A percentile compares a stretch with the other conserved stretches of the same genome.
Evolutionary conservation across 2,329 filamentous ascomycete genomes (phyloP).

Genomic region (Botrytis sinoallii): DNA sequence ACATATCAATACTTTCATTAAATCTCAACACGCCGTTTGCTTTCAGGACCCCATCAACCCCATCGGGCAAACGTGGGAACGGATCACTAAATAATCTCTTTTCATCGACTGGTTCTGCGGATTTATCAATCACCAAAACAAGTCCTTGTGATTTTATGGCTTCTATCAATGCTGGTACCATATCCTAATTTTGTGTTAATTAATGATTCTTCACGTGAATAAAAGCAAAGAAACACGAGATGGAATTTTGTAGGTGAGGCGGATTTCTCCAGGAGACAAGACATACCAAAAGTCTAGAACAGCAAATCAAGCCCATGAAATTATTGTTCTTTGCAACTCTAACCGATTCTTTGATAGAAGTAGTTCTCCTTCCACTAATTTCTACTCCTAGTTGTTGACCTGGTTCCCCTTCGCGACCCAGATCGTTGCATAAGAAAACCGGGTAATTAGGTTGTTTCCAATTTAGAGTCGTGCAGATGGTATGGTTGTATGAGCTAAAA

Average conservation of each 20-base stretch:
- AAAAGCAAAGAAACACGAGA: neutral
- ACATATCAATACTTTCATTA: constrained; percentile 84
- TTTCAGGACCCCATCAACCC: constrained; percentile 83
- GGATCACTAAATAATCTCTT: constrained; percentile 44
- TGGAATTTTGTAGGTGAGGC: neutral
- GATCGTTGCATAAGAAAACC: constrained; percentile 90
- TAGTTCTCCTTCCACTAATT: constrained; percentile 66
- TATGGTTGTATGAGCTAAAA: constrained; percentile 89
- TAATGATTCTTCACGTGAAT: neutral
- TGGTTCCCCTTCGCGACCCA: constrained; percentile 59
- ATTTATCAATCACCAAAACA: constrained; percentile 86
- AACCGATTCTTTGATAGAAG: constrained; percentile 92
- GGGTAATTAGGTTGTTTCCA: constrained; percentile 99
- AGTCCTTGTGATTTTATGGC: constrained; percentile 93
- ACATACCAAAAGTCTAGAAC: constrained; percentile 77
- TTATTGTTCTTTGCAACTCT: constrained; percentile 93
- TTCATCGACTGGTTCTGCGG: constrained; percentile 45
- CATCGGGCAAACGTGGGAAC: constrained; percentile 66
- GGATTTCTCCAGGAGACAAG: neutral
- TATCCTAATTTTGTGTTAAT: constrained; percentile 59
- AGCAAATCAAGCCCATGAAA: constrained; percentile 95
- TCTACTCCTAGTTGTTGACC: constrained; percentile 27
- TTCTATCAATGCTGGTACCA: constrained; percentile 87
- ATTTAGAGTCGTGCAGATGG: constrained; percentile 89
- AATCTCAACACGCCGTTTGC: constrained; percentile 86